A percentile compares a stretch with the other conserved stretches of the same genome.
Evolutionary conservation across 345 rosid species (phyloP).

Genomic region (Gossypium ekmanianum): DNA sequence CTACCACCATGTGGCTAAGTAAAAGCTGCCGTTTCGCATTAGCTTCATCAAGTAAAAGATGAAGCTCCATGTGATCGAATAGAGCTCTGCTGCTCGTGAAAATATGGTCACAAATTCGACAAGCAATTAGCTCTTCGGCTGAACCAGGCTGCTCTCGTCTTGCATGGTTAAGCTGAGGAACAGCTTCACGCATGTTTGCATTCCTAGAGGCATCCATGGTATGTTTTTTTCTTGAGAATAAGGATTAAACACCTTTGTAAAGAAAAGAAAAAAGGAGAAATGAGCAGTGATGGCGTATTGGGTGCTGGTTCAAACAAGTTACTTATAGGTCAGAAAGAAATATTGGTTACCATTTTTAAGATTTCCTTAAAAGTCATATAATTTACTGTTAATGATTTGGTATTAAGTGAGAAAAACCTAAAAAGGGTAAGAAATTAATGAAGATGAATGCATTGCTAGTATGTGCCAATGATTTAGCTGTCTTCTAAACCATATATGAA

Average conservation of each 20-base stretch:
- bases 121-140: background rate
- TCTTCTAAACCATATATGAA: background rate
- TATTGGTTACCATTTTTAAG: background rate
- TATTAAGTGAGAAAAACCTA: background rate
- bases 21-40: background rate
- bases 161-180: background rate
- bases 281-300: background rate
- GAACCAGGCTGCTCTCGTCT: background rate
- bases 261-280: background rate
- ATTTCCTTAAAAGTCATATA: background rate
- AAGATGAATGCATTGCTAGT: background rate
- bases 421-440: background rate
- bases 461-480: background rate
- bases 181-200: background rate
- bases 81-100: background rate
- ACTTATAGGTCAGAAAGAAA: background rate
- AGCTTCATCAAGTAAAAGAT: background rate
- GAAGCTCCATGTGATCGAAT: constrained; percentile 6
- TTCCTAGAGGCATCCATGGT: background rate
- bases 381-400: background rate
- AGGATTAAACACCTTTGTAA: too few relatives aligned
- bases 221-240: background rate
- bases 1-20: background rate
- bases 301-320: background rate
- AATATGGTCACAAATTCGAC: constrained; percentile 2